A percentile compares a stretch with the other conserved stretches of the same genome.
Conservation (phyloP, 371 early-diverging fungal genomes). For the Syncephalastrum racemosum region DNA sequence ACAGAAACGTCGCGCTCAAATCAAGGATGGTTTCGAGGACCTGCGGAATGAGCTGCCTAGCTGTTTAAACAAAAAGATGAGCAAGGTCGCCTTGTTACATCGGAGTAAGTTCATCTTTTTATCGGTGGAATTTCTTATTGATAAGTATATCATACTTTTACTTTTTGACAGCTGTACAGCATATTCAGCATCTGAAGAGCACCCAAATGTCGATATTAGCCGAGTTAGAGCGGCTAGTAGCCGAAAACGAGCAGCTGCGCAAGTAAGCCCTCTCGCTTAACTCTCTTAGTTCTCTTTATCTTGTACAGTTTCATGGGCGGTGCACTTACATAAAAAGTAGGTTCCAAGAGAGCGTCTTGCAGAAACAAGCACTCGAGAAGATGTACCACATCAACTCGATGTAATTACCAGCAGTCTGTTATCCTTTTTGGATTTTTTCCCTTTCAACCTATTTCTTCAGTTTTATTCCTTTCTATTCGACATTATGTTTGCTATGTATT, state of each 20-base stretch:
- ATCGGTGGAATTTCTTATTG: neutral
- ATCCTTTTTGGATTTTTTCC: constrained; percentile 10
- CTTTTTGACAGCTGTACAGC: constrained; percentile 35
- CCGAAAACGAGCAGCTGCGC: constrained; percentile 49
- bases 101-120: constrained; percentile 31
- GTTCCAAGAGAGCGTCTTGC: constrained; percentile 27
- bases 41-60: constrained; percentile 52
- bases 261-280: constrained; percentile 33
- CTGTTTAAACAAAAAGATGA: constrained; percentile 56
- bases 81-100: constrained; percentile 54
- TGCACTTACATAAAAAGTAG: constrained; percentile 4
- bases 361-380: constrained; percentile 24
- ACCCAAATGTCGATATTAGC: constrained; percentile 42
- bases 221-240: constrained; percentile 39
- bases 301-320: neutral
- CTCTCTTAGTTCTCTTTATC: neutral
- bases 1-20: constrained; percentile 60
- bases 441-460: constrained; percentile 2
- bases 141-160: constrained; percentile 6
- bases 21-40: constrained; percentile 62
- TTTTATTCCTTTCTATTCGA: constrained; percentile 8
- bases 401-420: constrained; percentile 4
- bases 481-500: constrained; percentile 11
- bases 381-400: constrained; percentile 20
- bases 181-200: constrained; percentile 47